These are phyloP conservation scores for Sporothrix pseudoabietina DNA, from an alignment of 2,329 filamentous ascomycete genomes.

Conservation along the genomic window DNA sequence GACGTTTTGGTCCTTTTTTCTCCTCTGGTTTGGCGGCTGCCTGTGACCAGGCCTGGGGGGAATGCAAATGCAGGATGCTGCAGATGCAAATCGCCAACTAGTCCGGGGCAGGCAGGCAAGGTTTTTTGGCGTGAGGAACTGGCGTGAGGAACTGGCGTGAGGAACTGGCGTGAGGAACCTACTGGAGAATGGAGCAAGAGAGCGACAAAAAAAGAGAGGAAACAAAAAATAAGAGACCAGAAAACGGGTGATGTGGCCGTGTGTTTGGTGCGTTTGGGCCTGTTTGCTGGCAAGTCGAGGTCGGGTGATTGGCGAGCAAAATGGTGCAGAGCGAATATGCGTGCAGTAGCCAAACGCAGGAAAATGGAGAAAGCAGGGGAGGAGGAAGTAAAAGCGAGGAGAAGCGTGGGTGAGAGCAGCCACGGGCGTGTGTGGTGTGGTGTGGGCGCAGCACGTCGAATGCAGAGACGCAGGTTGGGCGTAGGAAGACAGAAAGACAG, in stretches of 20 bases:
- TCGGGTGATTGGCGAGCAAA: constrained; percentile 14
- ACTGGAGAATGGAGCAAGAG: neutral
- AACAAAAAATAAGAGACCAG: neutral
- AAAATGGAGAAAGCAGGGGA: constrained; percentile 32
- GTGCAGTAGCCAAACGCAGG: constrained; percentile 34
- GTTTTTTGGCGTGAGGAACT: neutral
- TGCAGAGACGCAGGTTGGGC: neutral
- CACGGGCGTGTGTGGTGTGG: neutral
- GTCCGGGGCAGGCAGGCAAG: neutral
- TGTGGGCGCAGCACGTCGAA: neutral
- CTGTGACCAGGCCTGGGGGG: constrained; percentile 11
- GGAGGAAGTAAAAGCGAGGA: too few relatives aligned
- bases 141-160: neutral
- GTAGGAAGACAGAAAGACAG: neutral
- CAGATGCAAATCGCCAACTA: constrained; percentile 3
- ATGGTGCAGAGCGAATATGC: constrained; percentile 1
- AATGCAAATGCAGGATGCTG: constrained; percentile 13
- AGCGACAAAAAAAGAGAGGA: neutral
- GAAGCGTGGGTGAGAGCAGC: neutral
- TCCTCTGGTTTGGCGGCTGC: constrained; percentile 22
- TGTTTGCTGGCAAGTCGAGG: neutral
- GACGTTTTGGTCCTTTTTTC: neutral
- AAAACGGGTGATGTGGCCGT: neutral
- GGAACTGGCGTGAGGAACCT: neutral
- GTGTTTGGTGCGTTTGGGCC: neutral